Percentiles rank a stretch among this genome's conserved stretches.
Evolutionary conservation across 768 basidiomycete species (phyloP).

Genomic region (Leccinellum luteum): DNA sequence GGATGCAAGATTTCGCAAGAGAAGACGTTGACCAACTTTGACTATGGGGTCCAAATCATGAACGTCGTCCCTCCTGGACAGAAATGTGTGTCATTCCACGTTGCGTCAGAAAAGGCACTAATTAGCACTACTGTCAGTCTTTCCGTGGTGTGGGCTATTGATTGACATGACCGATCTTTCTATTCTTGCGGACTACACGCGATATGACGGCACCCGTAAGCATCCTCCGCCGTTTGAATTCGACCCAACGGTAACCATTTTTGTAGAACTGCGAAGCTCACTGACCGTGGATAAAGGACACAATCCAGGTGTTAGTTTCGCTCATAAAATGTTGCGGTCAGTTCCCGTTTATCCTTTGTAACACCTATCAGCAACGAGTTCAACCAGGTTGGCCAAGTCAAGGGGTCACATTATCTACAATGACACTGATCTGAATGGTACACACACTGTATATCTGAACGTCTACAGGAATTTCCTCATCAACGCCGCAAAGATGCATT

Average conservation of each 20-base stretch:
- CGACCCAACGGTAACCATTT: not conserved
- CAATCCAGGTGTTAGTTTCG: conserved; percentile 61
- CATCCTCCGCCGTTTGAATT: not conserved
- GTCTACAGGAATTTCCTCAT: conserved; percentile 85
- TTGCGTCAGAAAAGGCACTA: not conserved
- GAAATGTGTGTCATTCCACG: conserved; percentile 32
- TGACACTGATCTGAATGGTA: conserved; percentile 68
- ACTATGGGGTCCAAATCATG: conserved; percentile 50
- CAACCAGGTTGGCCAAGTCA: conserved; percentile 60
- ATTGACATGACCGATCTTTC: conserved; percentile 78
- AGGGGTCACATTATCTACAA: conserved; percentile 79
- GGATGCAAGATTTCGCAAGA: conserved; percentile 87
- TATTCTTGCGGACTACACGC: conserved; percentile 73
- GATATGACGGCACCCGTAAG: conserved; percentile 62
- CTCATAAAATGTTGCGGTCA: conserved; percentile 73
- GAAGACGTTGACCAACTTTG: conserved; percentile 90
- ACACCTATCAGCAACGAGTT: conserved; percentile 6
- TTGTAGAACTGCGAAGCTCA: conserved; percentile 60
- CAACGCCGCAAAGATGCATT: conserved; percentile 82
- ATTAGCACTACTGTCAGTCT: conserved; percentile 45
- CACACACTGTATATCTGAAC: conserved; percentile 66
- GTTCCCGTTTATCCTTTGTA: conserved; percentile 20
- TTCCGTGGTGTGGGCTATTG: conserved; percentile 91
- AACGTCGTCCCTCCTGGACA: conserved; percentile 51
- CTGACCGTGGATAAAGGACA: conserved; percentile 69